phyloP scores from a whole-genome alignment of 139 green algal species.

The Mesotaenium endlicherianum region DNA sequence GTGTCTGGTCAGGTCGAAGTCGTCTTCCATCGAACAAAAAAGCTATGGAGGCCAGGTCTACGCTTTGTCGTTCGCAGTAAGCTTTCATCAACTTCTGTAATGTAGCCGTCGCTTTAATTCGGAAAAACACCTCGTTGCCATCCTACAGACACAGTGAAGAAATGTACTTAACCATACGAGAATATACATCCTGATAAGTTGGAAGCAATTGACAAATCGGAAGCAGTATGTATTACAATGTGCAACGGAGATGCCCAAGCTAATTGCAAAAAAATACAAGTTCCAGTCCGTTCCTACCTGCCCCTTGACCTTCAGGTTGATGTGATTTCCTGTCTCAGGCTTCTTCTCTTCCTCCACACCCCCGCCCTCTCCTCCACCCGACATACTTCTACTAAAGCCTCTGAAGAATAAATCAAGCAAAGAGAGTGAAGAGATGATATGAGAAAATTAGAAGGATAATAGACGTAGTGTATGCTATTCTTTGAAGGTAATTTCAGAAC shows the following conservation, averaged over 20 bases:
- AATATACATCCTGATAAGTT: background rate
- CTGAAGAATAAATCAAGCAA: too few relatives aligned
- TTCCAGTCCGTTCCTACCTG: too few relatives aligned
- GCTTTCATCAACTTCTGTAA: conserved; percentile 64
- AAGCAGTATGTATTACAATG: too few relatives aligned
- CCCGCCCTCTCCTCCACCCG: background rate
- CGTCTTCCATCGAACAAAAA: conserved; percentile 61
- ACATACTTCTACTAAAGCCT: too few relatives aligned
- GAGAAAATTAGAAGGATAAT: too few relatives aligned
- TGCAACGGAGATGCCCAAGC: too few relatives aligned
- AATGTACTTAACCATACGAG: background rate
- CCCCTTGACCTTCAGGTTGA: conserved; percentile 54
- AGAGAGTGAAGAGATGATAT: too few relatives aligned
- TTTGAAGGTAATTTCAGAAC: too few relatives aligned
- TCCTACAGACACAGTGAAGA: conserved; percentile 52
- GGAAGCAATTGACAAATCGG: too few relatives aligned
- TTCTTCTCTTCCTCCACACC: conserved; percentile 40
- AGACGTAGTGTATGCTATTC: too few relatives aligned
- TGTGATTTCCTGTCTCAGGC: conserved; percentile 41
- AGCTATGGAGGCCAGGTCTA: conserved; percentile 49
- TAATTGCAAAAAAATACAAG: too few relatives aligned
- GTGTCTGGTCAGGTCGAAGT: conserved; percentile 54
- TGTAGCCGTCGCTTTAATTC: conserved; percentile 56
- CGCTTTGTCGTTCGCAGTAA: conserved; percentile 56
- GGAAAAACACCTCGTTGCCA: conserved; percentile 59